Conservation (phyloP, 73 alveolate genomes). For the Symbiodinium pilosum region DNA sequence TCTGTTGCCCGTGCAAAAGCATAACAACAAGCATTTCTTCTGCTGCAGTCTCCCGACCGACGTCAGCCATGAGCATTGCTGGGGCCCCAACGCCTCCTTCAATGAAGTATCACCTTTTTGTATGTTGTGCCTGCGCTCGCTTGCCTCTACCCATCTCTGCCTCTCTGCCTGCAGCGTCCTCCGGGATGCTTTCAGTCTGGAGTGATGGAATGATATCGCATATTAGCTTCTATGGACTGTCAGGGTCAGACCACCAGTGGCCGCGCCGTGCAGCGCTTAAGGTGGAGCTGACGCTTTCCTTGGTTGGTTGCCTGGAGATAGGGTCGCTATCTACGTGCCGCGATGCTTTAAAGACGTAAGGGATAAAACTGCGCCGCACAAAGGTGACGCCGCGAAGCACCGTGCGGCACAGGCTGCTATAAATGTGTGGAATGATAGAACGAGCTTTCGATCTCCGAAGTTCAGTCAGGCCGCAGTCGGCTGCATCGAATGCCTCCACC, state of each 20-base stretch:
- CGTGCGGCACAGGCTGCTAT: slow-evolving; percentile 3
- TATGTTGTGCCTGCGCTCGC: too few relatives aligned
- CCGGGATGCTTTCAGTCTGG: neutral
- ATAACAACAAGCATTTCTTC: neutral
- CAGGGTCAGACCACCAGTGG: slow-evolving; percentile 11
- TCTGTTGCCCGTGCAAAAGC: too few relatives aligned
- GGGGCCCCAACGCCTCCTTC: neutral
- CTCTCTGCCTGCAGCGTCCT: neutral
- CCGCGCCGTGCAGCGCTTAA: neutral
- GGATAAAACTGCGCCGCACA: neutral
- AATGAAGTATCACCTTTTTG: too few relatives aligned
- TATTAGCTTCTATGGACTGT: too few relatives aligned
- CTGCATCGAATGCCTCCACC: neutral
- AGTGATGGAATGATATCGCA: too few relatives aligned
- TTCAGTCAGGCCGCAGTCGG: neutral
- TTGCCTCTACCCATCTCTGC: neutral
- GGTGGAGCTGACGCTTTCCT: too few relatives aligned
- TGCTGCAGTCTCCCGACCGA: slow-evolving; percentile 37
- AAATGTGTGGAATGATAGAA: too few relatives aligned
- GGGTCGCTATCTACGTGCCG: too few relatives aligned
- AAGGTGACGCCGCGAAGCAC: neutral
- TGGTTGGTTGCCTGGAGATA: too few relatives aligned
- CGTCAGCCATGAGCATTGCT: slow-evolving; percentile 41
- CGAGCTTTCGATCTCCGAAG: too few relatives aligned
- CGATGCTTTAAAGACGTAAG: too few relatives aligned